Evolutionary conservation across 2,329 filamentous ascomycete genomes (phyloP), one percentile per base, ranked within the genome.

Genomic region (Drechslerella dactyloides): DNA sequence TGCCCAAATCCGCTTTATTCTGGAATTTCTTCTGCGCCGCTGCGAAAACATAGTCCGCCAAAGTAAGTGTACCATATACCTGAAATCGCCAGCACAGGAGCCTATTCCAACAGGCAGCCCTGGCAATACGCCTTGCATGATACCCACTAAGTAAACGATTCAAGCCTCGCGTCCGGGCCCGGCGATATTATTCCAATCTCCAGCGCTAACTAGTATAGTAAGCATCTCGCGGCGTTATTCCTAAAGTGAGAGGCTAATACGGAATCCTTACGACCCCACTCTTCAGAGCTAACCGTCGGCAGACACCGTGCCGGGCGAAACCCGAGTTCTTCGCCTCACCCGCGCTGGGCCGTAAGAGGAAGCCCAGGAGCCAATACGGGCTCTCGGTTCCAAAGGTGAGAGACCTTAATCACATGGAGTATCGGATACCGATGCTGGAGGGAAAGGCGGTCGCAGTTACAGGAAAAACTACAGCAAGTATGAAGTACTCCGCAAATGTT

Each of bases 391-490:
- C 15, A 11, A 17, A 8, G 44, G 21, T 21, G 15, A 8, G 44
- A 10, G 17, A 48, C 44, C 44, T 19, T 2, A 17, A 37, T 44
- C 37, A n/a, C n/a, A n/a, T 46, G 27, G 50, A 54, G 35, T 46
- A 24, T 17, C 15, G 11, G 21, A 24, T 33, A 24, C 19, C 33
- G 30, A 30, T 33, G 10, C 35, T 24, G 17, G 19, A n/a, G 27
- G 44, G 3, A 13, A 44, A 42, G 15, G 37, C 5, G 13, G 5
- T 3, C 37, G 13, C n/a, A 11, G 15, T 5, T 21, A 23, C 15
- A 33, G 27, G 40, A 23, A 50, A 40, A 27, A 56, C 56, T 64
- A 23, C 55, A 68, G 63, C 48, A 68, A 40, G 48, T n/a, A n/a
- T n/a, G n/a, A n/a, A n/a, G n/a, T n/a, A n/a, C n/a, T n/a, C n/a